These are phyloP conservation scores for Curvularia sp. DNA, from an alignment of 2,329 filamentous ascomycete genomes.

Conservation along the genomic window DNA sequence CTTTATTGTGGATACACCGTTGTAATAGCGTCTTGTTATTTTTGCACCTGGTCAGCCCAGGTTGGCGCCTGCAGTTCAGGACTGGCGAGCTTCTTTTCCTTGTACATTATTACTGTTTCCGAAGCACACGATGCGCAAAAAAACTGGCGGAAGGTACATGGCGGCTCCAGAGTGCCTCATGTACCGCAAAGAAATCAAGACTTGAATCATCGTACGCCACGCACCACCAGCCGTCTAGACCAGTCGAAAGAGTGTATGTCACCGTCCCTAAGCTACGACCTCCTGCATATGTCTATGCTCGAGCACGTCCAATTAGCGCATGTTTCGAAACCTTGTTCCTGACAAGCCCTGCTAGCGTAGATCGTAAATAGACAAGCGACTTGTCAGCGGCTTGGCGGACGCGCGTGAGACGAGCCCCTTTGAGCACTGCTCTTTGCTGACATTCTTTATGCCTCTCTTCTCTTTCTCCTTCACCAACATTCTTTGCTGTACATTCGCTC, in stretches of 20 bases:
- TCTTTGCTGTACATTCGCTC: conserved; percentile 26
- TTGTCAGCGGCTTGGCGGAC: conserved; percentile 10
- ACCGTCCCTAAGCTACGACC: neutral
- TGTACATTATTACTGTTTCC: conserved; percentile 20
- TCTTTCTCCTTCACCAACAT: conserved; percentile 16
- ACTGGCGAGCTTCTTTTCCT: conserved; percentile 17
- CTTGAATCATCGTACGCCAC: neutral
- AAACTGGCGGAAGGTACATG: neutral
- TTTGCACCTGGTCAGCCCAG: conserved; percentile 17
- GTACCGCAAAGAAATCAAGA: neutral
- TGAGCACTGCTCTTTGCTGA: conserved; percentile 11
- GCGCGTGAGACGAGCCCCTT: conserved; percentile 12
- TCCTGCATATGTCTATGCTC: neutral
- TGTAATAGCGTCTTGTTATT: conserved; percentile 28
- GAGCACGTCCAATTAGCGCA: conserved; percentile 16
- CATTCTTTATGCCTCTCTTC: conserved; percentile 12
- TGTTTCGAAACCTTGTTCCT: conserved; percentile 28
- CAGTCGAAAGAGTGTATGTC: neutral
- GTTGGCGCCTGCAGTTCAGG: conserved; percentile 8
- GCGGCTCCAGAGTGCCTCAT: neutral
- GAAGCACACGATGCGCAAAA: neutral
- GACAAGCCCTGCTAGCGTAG: conserved; percentile 24
- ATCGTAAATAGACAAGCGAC: conserved; percentile 15
- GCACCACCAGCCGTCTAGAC: neutral
- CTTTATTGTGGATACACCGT: conserved; percentile 25